phyloP scores from a whole-genome alignment of 495 filamentous ascomycete species.

The Apodospora peruviana region DNA sequence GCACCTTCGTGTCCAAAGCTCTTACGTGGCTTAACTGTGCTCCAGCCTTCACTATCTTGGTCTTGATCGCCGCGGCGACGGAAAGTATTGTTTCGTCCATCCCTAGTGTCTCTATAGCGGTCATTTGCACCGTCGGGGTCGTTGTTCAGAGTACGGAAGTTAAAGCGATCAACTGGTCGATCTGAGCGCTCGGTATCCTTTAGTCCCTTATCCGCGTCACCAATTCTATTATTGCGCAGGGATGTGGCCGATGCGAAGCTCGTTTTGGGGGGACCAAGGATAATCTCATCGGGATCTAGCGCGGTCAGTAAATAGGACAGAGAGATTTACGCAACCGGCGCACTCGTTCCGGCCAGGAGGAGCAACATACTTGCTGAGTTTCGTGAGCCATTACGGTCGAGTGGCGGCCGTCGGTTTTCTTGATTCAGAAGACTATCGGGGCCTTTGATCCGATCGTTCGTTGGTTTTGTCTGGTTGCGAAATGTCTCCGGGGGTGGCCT shows the following conservation, averaged over 20 bases:
- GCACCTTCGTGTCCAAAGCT: constrained; percentile 60
- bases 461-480: constrained; percentile 36
- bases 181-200: constrained; percentile 51
- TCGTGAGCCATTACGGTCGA: constrained; percentile 55
- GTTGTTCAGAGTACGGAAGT: constrained; percentile 58
- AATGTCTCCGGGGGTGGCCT: constrained; percentile 40
- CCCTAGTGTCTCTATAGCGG: constrained; percentile 36
- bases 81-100: constrained; percentile 41
- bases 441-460: constrained; percentile 37
- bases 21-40: constrained; percentile 57
- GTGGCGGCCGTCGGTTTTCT: constrained; percentile 52
- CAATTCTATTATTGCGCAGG: constrained; percentile 38
- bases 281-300: constrained; percentile 68
- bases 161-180: constrained; percentile 59
- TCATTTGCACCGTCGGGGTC: constrained; percentile 58
- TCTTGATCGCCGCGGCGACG: constrained; percentile 49
- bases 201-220: constrained; percentile 43
- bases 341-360: neutral
- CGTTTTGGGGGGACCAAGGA: constrained; percentile 83
- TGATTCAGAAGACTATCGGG: constrained; percentile 41
- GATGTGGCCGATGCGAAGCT: constrained; percentile 78
- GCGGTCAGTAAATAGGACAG: constrained; percentile 11
- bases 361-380: constrained; percentile 43
- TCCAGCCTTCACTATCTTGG: constrained; percentile 53
- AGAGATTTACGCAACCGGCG: neutral